A percentile compares a stretch with the other conserved stretches of the same genome.
phyloP scores from a whole-genome alignment of 768 basidiomycete species.

The Phylloporus scabripes region DNA sequence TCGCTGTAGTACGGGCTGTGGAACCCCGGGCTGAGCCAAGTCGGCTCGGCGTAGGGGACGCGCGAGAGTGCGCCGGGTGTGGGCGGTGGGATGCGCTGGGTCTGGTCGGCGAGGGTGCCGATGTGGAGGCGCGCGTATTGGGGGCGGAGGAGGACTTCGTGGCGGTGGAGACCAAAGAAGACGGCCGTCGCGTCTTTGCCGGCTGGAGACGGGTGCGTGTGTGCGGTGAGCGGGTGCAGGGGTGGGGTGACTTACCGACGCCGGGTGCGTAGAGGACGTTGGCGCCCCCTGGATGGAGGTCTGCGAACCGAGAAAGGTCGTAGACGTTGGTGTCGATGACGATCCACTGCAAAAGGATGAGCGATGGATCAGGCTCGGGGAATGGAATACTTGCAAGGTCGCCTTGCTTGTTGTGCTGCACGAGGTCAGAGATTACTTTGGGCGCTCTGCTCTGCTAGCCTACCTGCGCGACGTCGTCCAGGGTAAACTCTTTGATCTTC shows the following conservation, averaged over 20 bases:
- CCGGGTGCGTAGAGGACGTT: constrained; percentile 62
- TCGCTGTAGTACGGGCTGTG: constrained; percentile 74
- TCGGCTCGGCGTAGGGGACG: constrained; percentile 83
- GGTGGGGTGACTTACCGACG: constrained; percentile 46
- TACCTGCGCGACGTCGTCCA: constrained; percentile 67
- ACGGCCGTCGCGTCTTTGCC: constrained; percentile 71
- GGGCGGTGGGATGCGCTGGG: constrained; percentile 48
- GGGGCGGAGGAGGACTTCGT: constrained; percentile 70
- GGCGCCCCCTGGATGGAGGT: constrained; percentile 80
- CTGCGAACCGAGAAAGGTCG: constrained; percentile 73
- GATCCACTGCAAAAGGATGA: constrained; percentile 55
- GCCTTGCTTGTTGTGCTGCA: constrained; percentile 81
- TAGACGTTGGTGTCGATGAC: constrained; percentile 78
- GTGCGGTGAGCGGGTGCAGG: background rate
- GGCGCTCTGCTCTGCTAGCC: constrained; percentile 6
- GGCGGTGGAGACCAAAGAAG: constrained; percentile 83
- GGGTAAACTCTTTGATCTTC: constrained; percentile 34
- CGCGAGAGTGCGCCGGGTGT: constrained; percentile 60
- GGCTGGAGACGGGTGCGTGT: constrained; percentile 32
- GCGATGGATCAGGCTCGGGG: background rate
- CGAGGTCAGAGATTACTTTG: background rate
- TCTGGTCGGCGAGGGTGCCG: constrained; percentile 54
- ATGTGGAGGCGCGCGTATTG: constrained; percentile 69
- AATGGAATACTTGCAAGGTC: constrained; percentile 53
- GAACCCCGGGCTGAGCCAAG: constrained; percentile 68